A percentile compares a stretch with the other conserved stretches of the same genome.
These are phyloP conservation scores for Saccharomycopsis crataegensis DNA, from an alignment of 1,139 yeast genomes.

Conservation along the genomic window DNA sequence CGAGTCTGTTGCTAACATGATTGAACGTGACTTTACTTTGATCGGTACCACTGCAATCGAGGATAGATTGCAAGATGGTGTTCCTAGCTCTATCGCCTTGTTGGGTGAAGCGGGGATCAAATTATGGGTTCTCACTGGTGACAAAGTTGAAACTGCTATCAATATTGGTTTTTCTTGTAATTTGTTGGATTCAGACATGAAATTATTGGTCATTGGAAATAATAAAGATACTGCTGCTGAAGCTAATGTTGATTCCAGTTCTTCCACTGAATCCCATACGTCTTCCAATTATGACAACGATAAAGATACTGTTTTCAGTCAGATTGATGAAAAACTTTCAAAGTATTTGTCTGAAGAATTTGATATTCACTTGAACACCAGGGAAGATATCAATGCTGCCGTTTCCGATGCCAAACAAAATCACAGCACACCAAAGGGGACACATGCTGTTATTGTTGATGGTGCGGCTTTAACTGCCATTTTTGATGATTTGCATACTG, in stretches of 20 bases:
- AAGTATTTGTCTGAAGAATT: constrained; percentile 58
- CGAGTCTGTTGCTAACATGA: constrained; percentile 70
- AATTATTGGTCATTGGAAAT: constrained; percentile 60
- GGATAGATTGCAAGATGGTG: constrained; percentile 92
- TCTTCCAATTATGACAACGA: constrained; percentile 20
- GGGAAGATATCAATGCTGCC: constrained; percentile 40
- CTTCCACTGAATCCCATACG: not conserved
- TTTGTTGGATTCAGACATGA: constrained; percentile 79
- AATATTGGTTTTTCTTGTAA: constrained; percentile 98
- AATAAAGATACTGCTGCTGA: constrained; percentile 26
- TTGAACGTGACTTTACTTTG: constrained; percentile 64
- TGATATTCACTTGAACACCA: constrained; percentile 41
- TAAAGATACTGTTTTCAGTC: constrained; percentile 25
- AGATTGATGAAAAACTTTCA: constrained; percentile 28
- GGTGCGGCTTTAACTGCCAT: constrained; percentile 85
- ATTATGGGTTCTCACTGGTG: constrained; percentile 96
- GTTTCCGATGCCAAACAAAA: constrained; percentile 54
- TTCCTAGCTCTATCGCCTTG: constrained; percentile 84
- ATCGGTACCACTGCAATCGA: constrained; percentile 98
- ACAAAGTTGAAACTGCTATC: constrained; percentile 95
- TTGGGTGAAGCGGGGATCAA: constrained; percentile 89
- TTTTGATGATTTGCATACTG: constrained; percentile 36
- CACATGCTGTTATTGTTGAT: constrained; percentile 80
- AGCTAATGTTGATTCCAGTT: constrained; percentile 30
- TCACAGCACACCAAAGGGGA: constrained; percentile 71